Percentiles rank a stretch among this genome's conserved stretches.
Conservation (phyloP, 2,329 filamentous ascomycete genomes). For the Proliferodiscus dingleyae region DNA sequence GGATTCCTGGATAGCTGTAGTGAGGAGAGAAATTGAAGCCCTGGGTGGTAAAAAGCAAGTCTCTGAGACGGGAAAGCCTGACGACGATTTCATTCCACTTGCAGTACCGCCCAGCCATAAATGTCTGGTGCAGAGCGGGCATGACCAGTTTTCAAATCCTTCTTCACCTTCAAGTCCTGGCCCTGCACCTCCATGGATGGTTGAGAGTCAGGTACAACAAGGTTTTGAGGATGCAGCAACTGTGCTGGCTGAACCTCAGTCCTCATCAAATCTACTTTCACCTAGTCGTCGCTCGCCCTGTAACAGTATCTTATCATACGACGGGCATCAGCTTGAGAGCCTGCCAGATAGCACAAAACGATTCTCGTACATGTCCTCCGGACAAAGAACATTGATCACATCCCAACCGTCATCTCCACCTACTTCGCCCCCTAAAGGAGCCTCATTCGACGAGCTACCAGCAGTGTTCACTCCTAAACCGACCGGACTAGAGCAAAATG, state of each 20-base stretch:
- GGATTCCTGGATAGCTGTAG: conserved; percentile 66
- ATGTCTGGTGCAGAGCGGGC: conserved; percentile 22
- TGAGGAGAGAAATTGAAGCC: conserved; percentile 66
- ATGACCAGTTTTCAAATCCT: conserved; percentile 19
- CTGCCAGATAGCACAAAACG: conserved; percentile 53
- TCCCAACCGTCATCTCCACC: conserved; percentile 55
- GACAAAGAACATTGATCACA: conserved; percentile 55
- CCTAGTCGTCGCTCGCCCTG: conserved; percentile 52
- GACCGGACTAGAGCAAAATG: conserved; percentile 23
- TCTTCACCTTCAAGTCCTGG: conserved; percentile 17
- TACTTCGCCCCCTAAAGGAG: conserved; percentile 50
- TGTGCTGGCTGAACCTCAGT: conserved; percentile 7
- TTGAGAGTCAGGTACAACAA: conserved; percentile 14
- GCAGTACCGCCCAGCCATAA: conserved; percentile 26
- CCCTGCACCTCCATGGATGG: conserved; percentile 16
- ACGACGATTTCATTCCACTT: conserved; percentile 32
- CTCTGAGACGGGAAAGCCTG: conserved; percentile 54
- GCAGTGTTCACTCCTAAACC: conserved; percentile 18
- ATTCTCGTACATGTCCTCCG: conserved; percentile 55
- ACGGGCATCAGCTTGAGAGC: conserved; percentile 53
- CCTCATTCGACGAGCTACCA: conserved; percentile 32
- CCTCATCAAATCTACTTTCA: conserved; percentile 13
- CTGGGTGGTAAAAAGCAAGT: conserved; percentile 62
- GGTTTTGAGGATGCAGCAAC: conserved; percentile 14
- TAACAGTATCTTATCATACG: conserved; percentile 53